Evolutionary conservation across 495 filamentous ascomycete genomes (phyloP).

Genomic region (Saxispiralis lemnorum): DNA sequence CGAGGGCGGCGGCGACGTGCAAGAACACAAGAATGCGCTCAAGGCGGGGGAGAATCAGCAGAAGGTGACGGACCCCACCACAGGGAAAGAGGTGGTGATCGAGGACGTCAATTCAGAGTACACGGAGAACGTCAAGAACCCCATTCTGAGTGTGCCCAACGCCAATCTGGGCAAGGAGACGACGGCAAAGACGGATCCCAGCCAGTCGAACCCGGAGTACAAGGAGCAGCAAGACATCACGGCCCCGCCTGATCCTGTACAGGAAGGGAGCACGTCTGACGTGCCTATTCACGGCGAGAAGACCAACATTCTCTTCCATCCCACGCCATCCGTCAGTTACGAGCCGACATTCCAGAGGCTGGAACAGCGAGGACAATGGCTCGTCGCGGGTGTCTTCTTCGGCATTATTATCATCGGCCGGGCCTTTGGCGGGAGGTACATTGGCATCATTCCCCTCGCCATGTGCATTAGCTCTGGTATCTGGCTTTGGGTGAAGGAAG

Average conservation of each 20-base stretch:
- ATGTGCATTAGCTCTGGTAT: slow-evolving; percentile 54
- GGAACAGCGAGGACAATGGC: slow-evolving; percentile 48
- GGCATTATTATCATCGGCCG: slow-evolving; percentile 62
- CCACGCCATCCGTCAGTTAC: slow-evolving; percentile 71
- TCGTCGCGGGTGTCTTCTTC: slow-evolving; percentile 51
- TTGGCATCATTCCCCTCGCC: slow-evolving; percentile 55
- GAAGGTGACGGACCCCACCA: slow-evolving; percentile 71
- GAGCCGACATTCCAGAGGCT: slow-evolving; percentile 66
- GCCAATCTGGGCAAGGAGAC: slow-evolving; percentile 65
- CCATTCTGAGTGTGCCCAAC: slow-evolving; percentile 66
- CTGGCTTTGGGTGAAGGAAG: slow-evolving; percentile 75
- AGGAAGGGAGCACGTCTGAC: slow-evolving; percentile 63
- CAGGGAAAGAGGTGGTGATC: slow-evolving; percentile 70
- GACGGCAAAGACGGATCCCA: slow-evolving; percentile 42
- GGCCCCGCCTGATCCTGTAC: slow-evolving; percentile 73
- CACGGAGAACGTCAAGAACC: slow-evolving; percentile 53
- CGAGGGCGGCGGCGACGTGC: slow-evolving; percentile 14
- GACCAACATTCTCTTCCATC: slow-evolving; percentile 90
- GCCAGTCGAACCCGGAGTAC: slow-evolving; percentile 55
- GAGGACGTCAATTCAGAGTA: slow-evolving; percentile 58
- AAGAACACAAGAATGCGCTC: slow-evolving; percentile 27
- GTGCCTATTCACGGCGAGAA: slow-evolving; percentile 91
- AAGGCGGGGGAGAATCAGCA: slow-evolving; percentile 37
- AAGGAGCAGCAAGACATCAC: slow-evolving; percentile 73
- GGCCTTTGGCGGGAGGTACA: slow-evolving; percentile 58